Evolutionary conservation across 352 stramenopile species (phyloP), one percentile per base, ranked within the genome.

Genomic region (Blastocystis sp.): DNA sequence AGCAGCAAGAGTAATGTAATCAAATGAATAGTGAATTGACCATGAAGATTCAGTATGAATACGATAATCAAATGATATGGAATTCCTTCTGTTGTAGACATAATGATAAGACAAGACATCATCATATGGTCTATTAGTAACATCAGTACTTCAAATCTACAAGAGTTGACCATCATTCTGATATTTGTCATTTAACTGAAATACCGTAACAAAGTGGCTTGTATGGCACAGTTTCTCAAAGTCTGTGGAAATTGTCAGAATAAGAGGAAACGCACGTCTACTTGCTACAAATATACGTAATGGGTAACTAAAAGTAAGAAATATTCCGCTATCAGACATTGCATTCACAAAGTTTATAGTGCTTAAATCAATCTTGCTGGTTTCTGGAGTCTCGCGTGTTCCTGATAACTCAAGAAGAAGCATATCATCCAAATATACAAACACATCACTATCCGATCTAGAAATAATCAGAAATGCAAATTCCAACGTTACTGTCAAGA

Each of bases 251-350:
- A 83, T 32, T 19, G 19, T 49, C 32, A 83, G 29, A 6, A 21
- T 49, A n/a, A 65, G 6, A 1, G 54, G 71, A 24, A 37, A 65
- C 24, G 71, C 49, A 16, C 24, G 49, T n/a, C 71, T 52, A 66
- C 71, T 83, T 39, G 71, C 51, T 11, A 83, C 14, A 42, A 83
- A 83, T 21, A 83, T 49, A n/a, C 58, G 57, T n/a, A 83, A 19
- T 21, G 29, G 11, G 49, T 83, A 83, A 42, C 71, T 83, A 43
- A 1, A 24, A 24, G 4, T 14, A 21, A 83, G 32, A 65, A 37
- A 52, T 35, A 27, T 0, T 24, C 6, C 24, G 27, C 9, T n/a
- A 12, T 1, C 51, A 19, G 16, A 83, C 71, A 37, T 67, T 5
- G 21, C 42, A 12, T 35, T 37, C 29, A 65, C 7, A 54, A 27